These are phyloP conservation scores for Hypoxylon rubiginosum DNA, from an alignment of 2,329 filamentous ascomycete species.

Conservation along the genomic window DNA sequence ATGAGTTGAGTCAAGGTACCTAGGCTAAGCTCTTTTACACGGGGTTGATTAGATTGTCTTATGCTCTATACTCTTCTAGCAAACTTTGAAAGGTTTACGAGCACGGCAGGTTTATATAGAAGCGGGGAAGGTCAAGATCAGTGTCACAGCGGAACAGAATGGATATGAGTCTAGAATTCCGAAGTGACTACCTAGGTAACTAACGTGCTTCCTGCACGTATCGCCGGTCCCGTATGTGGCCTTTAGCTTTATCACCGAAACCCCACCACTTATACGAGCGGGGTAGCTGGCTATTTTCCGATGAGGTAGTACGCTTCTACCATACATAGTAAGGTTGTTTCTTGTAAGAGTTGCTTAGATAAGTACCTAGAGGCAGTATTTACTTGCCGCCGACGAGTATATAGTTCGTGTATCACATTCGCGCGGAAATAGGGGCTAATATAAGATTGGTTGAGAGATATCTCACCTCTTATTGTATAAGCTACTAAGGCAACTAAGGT, in stretches of 20 bases:
- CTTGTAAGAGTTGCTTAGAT: not conserved
- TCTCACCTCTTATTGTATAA: not conserved
- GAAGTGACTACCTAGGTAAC: not conserved
- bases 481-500: too few species aligned
- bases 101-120: conserved; percentile 11
- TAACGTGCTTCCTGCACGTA: conserved; percentile 29
- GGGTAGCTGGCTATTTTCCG: not conserved
- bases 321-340: too few species aligned
- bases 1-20: not conserved
- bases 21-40: not conserved
- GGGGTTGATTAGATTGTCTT: not conserved
- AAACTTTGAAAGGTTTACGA: not conserved
- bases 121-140: conserved; percentile 34
- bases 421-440: not conserved
- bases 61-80: not conserved
- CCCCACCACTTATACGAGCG: conserved; percentile 15
- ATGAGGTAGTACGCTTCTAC: not conserved
- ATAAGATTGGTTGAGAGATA: not conserved
- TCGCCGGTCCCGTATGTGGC: conserved; percentile 5
- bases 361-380: not conserved
- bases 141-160: not conserved
- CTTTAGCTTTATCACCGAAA: conserved; percentile 15
- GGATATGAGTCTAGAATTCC: conserved; percentile 4
- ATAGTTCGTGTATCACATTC: not conserved
- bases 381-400: too few species aligned